Conservation (phyloP, 2,329 filamentous ascomycete genomes). For the Incumbomyces delicatus region DNA sequence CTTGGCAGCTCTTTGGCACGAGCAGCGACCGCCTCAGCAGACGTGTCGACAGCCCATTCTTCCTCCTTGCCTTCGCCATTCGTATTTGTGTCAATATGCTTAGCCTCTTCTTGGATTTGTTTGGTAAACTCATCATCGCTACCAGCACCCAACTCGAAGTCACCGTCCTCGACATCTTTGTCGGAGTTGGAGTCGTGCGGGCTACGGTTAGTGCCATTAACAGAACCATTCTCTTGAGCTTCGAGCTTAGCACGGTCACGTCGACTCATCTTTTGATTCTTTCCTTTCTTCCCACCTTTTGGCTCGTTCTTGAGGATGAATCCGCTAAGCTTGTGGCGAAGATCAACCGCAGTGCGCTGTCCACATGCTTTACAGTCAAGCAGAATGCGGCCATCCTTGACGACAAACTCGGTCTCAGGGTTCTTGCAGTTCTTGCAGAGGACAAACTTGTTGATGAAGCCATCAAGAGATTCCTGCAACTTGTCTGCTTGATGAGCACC, state of each 20-base stretch:
- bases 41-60: slow-evolving; percentile 94
- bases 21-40: slow-evolving; percentile 86
- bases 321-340: slow-evolving; percentile 87
- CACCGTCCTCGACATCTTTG: slow-evolving; percentile 53
- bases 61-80: slow-evolving; percentile 63
- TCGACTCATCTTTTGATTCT: slow-evolving; percentile 84
- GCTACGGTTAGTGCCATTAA: slow-evolving; percentile 43
- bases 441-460: slow-evolving; percentile 97
- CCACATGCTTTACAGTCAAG: slow-evolving; percentile 99
- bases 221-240: slow-evolving; percentile 44
- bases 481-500: slow-evolving; percentile 90
- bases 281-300: slow-evolving; percentile 93
- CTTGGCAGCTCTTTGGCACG: slow-evolving; percentile 87
- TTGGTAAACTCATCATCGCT: slow-evolving; percentile 91
- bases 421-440: slow-evolving; percentile 99
- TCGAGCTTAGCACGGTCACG: slow-evolving; percentile 67
- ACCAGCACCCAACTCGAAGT: slow-evolving; percentile 57
- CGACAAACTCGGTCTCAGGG: slow-evolving; percentile 89
- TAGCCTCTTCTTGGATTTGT: slow-evolving; percentile 56
- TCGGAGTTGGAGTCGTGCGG: slow-evolving; percentile 57
- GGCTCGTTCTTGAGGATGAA: slow-evolving; percentile 96
- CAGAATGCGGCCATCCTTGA: slow-evolving; percentile 85
- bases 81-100: slow-evolving; percentile 58
- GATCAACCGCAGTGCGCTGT: slow-evolving; percentile 81
- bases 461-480: slow-evolving; percentile 95